A percentile compares a stretch with the other conserved stretches of the same genome.
Conservation (phyloP, 1,284 basidiomycete genomes). For the Heimioporus retisporus region DNA sequence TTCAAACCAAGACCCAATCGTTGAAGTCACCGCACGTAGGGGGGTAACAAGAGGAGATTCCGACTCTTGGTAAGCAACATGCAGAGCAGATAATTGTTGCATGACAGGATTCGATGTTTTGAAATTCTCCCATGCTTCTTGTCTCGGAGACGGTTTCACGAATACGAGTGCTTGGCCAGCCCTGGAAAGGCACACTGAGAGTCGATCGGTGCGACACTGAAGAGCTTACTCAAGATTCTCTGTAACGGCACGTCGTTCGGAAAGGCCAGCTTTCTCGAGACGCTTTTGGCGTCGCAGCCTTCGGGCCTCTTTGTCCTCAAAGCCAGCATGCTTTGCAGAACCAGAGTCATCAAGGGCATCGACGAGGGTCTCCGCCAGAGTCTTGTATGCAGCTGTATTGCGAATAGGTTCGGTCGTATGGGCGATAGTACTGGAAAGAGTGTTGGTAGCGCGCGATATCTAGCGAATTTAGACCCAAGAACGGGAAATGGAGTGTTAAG, state of each 20-base stretch:
- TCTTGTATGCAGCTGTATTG: slow-evolving; percentile 96
- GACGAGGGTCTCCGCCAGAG: slow-evolving; percentile 88
- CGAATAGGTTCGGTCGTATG: slow-evolving; percentile 94
- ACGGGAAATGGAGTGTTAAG: not conserved
- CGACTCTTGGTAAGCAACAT: slow-evolving; percentile 90
- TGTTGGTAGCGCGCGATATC: slow-evolving; percentile 85
- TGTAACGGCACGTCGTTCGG: slow-evolving; percentile 65
- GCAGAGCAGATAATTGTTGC: slow-evolving; percentile 67
- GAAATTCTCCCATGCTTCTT: slow-evolving; percentile 80
- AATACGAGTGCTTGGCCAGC: slow-evolving; percentile 88
- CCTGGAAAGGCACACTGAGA: slow-evolving; percentile 51
- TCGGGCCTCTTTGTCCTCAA: slow-evolving; percentile 92
- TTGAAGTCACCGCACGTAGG: slow-evolving; percentile 86
- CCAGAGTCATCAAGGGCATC: slow-evolving; percentile 97
- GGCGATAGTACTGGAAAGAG: slow-evolving; percentile 83
- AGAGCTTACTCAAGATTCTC: slow-evolving; percentile 85
- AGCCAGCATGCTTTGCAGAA: slow-evolving; percentile 93
- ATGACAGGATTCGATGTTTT: slow-evolving; percentile 83
- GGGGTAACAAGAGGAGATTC: slow-evolving; percentile 92
- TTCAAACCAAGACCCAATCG: slow-evolving; percentile 92
- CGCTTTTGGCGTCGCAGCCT: slow-evolving; percentile 80
- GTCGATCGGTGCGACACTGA: not conserved
- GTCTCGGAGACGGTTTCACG: slow-evolving; percentile 82
- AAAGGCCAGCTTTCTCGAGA: slow-evolving; percentile 85
- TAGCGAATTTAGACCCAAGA: slow-evolving; percentile 38